These are phyloP conservation scores for Herpetospermum pedunculosum DNA, from an alignment of 306 rosid species.

Conservation along the genomic window DNA sequence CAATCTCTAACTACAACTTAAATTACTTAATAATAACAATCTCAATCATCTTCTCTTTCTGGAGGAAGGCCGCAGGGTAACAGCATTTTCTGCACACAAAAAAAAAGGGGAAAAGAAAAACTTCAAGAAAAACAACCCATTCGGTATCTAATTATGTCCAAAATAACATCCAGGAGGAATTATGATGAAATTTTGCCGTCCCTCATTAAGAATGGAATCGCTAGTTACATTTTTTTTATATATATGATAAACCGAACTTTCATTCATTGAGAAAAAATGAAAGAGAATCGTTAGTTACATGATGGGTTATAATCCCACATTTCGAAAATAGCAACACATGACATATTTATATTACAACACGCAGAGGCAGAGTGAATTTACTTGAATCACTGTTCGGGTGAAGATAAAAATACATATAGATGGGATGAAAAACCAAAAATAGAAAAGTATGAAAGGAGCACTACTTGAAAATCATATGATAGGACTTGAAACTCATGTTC, in stretches of 20 bases:
- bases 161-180: neutral
- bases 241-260: too few species aligned
- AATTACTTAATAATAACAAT: neutral
- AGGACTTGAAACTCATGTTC: neutral
- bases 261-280: too few species aligned
- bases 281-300: neutral
- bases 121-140: neutral
- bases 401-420: neutral
- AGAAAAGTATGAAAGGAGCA: neutral
- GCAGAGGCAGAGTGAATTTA: neutral
- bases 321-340: neutral
- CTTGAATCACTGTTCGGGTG: neutral
- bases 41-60: constrained; percentile 80
- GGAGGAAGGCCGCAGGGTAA: constrained; percentile 91
- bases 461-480: neutral
- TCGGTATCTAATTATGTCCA: neutral
- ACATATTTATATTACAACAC: neutral
- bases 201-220: neutral
- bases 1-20: neutral
- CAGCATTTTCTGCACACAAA: constrained; percentile 92
- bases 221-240: neutral
- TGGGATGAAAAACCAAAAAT: neutral
- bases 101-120: neutral
- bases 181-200: neutral
- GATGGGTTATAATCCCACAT: neutral